Evolutionary conservation across 169 alveolate genomes (phyloP).

Genomic region (Plasmodium relictum): DNA sequence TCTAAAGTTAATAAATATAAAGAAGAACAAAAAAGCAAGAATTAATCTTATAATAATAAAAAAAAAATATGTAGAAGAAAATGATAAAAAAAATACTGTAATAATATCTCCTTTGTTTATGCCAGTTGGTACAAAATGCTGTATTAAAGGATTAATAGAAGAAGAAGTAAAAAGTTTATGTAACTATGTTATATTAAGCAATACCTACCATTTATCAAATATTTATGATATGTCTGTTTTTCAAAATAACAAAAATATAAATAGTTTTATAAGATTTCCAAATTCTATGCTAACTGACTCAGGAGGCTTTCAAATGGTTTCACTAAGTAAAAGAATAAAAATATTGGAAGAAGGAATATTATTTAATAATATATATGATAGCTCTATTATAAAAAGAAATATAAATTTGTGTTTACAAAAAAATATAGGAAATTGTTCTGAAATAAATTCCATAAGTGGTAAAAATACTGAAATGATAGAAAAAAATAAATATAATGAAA

Average conservation of each 20-base stretch:
- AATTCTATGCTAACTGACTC: slow-evolving; percentile 97
- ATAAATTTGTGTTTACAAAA: background rate
- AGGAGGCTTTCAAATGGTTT: slow-evolving; percentile 98
- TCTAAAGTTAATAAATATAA: slow-evolving; percentile 82
- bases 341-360: slow-evolving; percentile 97
- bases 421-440: background rate
- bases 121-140: slow-evolving; percentile 99
- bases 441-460: too few species aligned
- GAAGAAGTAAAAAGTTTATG: slow-evolving; percentile 79
- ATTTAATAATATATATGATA: slow-evolving; percentile 91
- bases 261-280: slow-evolving; percentile 95
- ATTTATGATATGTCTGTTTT: slow-evolving; percentile 95
- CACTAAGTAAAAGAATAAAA: slow-evolving; percentile 90
- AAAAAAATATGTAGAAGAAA: slow-evolving; percentile 22
- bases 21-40: slow-evolving; percentile 71
- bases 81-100: slow-evolving; percentile 91
- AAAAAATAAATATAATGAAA: background rate
- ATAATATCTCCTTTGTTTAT: slow-evolving; percentile 98
- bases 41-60: slow-evolving; percentile 41
- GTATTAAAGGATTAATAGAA: slow-evolving; percentile 84
- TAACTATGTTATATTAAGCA: slow-evolving; percentile 92
- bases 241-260: slow-evolving; percentile 94
- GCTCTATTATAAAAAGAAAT: slow-evolving; percentile 16
- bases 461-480: background rate
- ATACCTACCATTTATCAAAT: slow-evolving; percentile 97